Evolutionary conservation across 768 basidiomycete species (phyloP).

Genomic region (Lactarius hengduanensis): DNA sequence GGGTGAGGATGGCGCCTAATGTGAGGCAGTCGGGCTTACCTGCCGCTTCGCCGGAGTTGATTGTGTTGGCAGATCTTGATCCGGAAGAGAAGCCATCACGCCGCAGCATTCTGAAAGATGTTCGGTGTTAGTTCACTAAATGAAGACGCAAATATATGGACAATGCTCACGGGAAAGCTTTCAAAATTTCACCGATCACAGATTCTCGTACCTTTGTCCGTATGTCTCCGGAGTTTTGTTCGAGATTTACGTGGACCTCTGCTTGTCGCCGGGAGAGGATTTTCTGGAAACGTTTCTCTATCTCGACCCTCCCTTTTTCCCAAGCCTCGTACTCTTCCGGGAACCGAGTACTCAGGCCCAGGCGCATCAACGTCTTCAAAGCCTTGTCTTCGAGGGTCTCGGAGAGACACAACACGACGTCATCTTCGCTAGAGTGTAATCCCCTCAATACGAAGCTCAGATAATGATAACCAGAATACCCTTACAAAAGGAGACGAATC

Average conservation of each 20-base stretch:
- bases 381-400: conserved; percentile 19
- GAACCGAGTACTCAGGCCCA: conserved; percentile 4
- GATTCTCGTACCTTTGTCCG: not conserved
- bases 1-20: not conserved
- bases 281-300: not conserved
- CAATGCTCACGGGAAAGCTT: conserved; percentile 4
- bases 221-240: not conserved
- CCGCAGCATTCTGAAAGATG: not conserved
- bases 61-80: not conserved
- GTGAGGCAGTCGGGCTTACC: not conserved
- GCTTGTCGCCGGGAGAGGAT: not conserved
- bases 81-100: conserved; percentile 5
- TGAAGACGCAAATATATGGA: not conserved
- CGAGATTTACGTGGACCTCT: not conserved
- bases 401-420: conserved; percentile 16
- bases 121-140: not conserved
- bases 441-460: not conserved
- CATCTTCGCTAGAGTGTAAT: conserved; percentile 8
- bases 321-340: conserved; percentile 6
- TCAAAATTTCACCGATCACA: conserved; percentile 13
- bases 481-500: conserved; percentile 19
- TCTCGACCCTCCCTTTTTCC: not conserved
- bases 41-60: not conserved
- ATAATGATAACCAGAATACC: not conserved
- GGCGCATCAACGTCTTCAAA: conserved; percentile 7